These are phyloP conservation scores for Mortierella sp. DNA, from an alignment of 371 early-diverging fungal genomes.

Conservation along the genomic window DNA sequence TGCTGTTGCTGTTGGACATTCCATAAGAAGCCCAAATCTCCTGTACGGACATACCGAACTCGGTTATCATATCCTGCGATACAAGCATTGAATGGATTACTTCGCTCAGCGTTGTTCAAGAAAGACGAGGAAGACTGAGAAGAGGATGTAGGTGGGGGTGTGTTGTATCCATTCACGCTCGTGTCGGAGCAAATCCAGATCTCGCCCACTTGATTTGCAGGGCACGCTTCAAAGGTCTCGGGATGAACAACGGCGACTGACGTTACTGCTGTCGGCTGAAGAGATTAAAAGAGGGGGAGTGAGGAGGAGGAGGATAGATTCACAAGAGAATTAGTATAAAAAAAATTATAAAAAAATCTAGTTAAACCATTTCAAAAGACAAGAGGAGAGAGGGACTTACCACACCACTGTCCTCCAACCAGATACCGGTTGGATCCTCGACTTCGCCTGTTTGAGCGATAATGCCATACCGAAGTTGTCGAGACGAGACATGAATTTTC, in stretches of 20 bases:
- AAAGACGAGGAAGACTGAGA: slow-evolving; percentile 27
- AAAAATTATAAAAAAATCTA: not conserved
- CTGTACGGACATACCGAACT: slow-evolving; percentile 81
- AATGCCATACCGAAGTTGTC: slow-evolving; percentile 39
- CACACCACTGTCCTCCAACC: slow-evolving; percentile 43
- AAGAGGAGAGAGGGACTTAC: slow-evolving; percentile 17
- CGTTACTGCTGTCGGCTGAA: slow-evolving; percentile 33
- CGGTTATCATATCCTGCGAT: slow-evolving; percentile 71
- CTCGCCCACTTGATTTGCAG: slow-evolving; percentile 82
- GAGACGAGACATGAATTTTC: slow-evolving; percentile 44
- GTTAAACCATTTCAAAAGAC: not conserved
- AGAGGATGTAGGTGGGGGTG: slow-evolving; percentile 1
- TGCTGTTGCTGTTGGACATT: slow-evolving; percentile 45
- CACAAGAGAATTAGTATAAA: too few relatives aligned
- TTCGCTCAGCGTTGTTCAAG: slow-evolving; percentile 6
- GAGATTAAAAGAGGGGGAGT: not conserved
- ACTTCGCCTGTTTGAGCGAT: slow-evolving; percentile 30
- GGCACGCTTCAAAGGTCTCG: slow-evolving; percentile 58
- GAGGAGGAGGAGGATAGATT: too few relatives aligned
- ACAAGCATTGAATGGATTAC: slow-evolving; percentile 46
- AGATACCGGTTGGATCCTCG: slow-evolving; percentile 52
- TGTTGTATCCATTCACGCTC: slow-evolving; percentile 44
- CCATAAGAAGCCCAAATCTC: slow-evolving; percentile 88
- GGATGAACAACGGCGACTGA: slow-evolving; percentile 54
- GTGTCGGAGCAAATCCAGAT: slow-evolving; percentile 84